Evolutionary conservation across 2,329 filamentous ascomycete genomes (phyloP), one percentile per base, ranked within the genome.

Genomic region (Metarhizium album): DNA sequence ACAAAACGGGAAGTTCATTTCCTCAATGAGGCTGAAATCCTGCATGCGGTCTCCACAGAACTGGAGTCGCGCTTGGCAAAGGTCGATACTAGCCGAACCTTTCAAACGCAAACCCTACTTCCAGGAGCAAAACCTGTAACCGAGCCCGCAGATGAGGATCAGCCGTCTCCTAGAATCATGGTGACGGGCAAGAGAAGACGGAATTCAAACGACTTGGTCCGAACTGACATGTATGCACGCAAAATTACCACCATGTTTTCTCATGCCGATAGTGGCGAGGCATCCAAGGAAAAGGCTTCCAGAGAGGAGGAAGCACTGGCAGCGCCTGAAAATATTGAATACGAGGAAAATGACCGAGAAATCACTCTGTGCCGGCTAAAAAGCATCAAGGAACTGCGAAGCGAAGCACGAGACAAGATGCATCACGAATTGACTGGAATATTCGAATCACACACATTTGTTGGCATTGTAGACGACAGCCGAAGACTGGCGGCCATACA

Each of bases 1-100:
- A 98, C 93, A 0, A 98, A 98, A 67, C 79, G 89, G 47, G 91
- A 98, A 64, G 93, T 98, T 20, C 93, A 97, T 62, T 97, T 98
- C 60, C 75, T 98, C 22, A 95, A 97, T 54, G 93, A 98, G 64
- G 93, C 98, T 56, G 93, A 98, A 59, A 95, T 98, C 45, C 86
- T 93, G 45, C 87, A 93, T 56, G 78, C 80, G 14, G 83, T 98
- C 4, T 96, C 90, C 69, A 80, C 84, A 54, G 80, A 87, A 49
- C 86, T 98, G 22, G 80, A 87, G 48, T 75, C 80, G 8, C 85
- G 85, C 57, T 76, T 98, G 3, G 86, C 89, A 11, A 84, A 85
- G 47, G 90, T 97, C 6, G 93, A 98, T 65, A 90, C 87, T 22
- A 97, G 91, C 62, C 84, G 93, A 45, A 95, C 89, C 0, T 98